Base-by-base conservation (phyloP, 2,329 filamentous ascomycete species). In the Diaporthe helianthi region DNA sequence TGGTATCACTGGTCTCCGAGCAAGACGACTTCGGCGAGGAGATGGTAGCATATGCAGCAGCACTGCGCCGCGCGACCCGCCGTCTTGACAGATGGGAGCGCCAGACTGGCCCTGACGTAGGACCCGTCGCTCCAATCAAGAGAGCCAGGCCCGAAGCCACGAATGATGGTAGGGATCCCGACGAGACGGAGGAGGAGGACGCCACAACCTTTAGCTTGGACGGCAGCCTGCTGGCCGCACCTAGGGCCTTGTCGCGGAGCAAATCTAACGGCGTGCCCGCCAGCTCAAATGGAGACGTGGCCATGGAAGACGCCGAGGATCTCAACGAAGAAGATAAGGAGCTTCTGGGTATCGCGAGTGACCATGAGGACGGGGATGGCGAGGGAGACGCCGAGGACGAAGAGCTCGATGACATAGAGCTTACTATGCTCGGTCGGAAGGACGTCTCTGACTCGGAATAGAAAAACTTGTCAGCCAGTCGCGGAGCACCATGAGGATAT, bases 1-100 rank as follows among this genome's bases (percentile, higher is more conserved):
- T 93, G 47, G 87, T 86, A 65, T 89, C 87, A 38, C 81, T 92
- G 0, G 80, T 80, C 24, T 80, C 81, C 19, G 92, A 94, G 76
- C 79, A 84, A 0, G 90, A 93, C 71, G 92, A 95, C 79, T 92
- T 89, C 73, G 93, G 93, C 52, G 93, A 95, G 78, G 92, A 95
- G 78, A 84, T 89, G 7, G 85, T 86, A 67, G 84, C 87, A 1
- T 90, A 92, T 69, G 86, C 89, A 4, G 88, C 91, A 13, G 86
- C 92, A 9, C 80, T 95, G 22, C 83, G 90, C 65, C 86, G 91
- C 19, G 84, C 86, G 1, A 82, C 84, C 24, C 85, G 93, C 33
- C 85, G 93, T 49, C 81, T 95, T n/a, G 82, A 86, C 65, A 86
- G 92, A 38, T 95, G 93, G 93, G 85, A 89, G 58, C 81, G 81